Percentiles rank a stretch among this genome's conserved stretches.
Conservation (phyloP, 768 basidiomycete species). For the Tylopilus vinaceipallidus region DNA sequence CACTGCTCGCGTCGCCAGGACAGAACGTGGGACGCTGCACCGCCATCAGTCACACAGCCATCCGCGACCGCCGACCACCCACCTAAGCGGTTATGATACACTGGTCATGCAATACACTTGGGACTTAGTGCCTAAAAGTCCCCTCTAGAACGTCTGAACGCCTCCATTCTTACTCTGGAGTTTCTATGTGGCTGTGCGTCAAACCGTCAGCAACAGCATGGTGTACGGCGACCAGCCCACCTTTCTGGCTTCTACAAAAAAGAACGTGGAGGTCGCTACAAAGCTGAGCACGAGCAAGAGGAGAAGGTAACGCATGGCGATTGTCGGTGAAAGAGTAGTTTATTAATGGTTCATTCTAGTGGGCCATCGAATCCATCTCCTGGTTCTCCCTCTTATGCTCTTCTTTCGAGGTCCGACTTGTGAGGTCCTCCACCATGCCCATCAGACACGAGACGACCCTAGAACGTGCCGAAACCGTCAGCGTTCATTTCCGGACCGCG, state of each 20-base stretch:
- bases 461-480: slow-evolving; percentile 18
- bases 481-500: slow-evolving; percentile 24
- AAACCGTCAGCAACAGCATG: slow-evolving; percentile 3
- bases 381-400: slow-evolving; percentile 22
- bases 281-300: slow-evolving; percentile 29
- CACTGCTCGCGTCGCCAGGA: slow-evolving; percentile 16
- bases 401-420: slow-evolving; percentile 24
- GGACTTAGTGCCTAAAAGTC: slow-evolving; percentile 30
- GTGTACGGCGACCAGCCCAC: slow-evolving; percentile 13
- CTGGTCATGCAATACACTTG: slow-evolving; percentile 5
- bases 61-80: too few species aligned
- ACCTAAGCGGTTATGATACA: slow-evolving; percentile 27
- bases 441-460: slow-evolving; percentile 23
- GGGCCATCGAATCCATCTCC: slow-evolving; percentile 17
- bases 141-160: slow-evolving; percentile 11
- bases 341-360: slow-evolving; percentile 30
- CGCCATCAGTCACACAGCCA: too few species aligned
- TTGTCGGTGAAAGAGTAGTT: slow-evolving; percentile 1
- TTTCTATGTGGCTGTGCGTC: slow-evolving; percentile 19
- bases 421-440: not conserved
- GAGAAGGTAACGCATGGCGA: slow-evolving; percentile 27
- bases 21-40: too few species aligned
- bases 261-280: slow-evolving; percentile 29
- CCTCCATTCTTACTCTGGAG: slow-evolving; percentile 10
- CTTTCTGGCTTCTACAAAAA: slow-evolving; percentile 30